Conservation (phyloP, 495 filamentous ascomycete genomes). For the Terfezia boudieri region DNA sequence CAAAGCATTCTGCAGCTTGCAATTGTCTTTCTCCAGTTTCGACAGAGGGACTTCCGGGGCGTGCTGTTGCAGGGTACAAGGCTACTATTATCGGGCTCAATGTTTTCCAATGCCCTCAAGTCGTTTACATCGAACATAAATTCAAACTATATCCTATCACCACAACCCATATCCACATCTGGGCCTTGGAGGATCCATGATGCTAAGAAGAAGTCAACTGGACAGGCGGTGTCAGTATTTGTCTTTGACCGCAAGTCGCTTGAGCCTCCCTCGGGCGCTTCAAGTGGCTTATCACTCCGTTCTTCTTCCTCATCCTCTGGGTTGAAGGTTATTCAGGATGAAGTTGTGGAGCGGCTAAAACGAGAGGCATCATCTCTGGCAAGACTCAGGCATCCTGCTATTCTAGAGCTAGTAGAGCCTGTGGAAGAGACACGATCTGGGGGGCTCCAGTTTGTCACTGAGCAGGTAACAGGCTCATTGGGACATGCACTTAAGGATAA, state of each 20-base stretch:
- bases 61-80: too few species aligned
- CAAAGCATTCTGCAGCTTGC: too few species aligned
- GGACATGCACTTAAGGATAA: conserved; percentile 65
- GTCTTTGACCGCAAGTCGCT: conserved; percentile 78
- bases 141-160: conserved; percentile 63
- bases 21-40: too few species aligned
- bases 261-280: conserved; percentile 35
- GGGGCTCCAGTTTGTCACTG: conserved; percentile 87
- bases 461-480: conserved; percentile 71
- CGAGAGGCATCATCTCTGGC: conserved; percentile 77
- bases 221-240: conserved; percentile 73
- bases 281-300: conserved; percentile 15
- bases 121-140: conserved; percentile 81
- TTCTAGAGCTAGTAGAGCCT: conserved; percentile 82
- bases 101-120: conserved; percentile 84
- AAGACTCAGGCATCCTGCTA: conserved; percentile 65
- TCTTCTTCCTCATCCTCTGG: conserved; percentile 20
- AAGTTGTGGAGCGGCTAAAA: conserved; percentile 73
- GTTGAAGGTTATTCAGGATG: conserved; percentile 59
- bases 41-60: too few species aligned
- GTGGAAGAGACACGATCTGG: conserved; percentile 82
- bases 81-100: conserved; percentile 17
- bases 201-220: conserved; percentile 83
- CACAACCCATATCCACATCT: conserved; percentile 43
- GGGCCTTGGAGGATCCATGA: conserved; percentile 96